Evolutionary conservation across 2,329 filamentous ascomycete species (phyloP).

Genomic region (Thermoascus crustaceus): DNA sequence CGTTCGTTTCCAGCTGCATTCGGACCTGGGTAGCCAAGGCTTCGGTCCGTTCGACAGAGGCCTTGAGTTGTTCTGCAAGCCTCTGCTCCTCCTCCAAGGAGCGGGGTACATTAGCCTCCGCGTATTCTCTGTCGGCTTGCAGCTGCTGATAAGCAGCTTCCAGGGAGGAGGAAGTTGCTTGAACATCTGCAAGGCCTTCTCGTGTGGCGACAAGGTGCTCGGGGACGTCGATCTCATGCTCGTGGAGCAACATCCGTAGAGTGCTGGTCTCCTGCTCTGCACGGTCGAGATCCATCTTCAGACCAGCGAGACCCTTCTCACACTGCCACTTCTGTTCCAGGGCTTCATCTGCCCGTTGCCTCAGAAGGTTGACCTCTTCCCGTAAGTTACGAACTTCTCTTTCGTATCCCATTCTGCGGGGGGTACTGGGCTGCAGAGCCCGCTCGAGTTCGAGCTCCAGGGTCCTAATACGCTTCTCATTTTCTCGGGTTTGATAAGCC

Average conservation of each 20-base stretch:
- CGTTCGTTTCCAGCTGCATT: slow-evolving; percentile 71
- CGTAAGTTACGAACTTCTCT: slow-evolving; percentile 71
- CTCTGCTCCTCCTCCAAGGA: slow-evolving; percentile 62
- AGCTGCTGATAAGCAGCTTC: slow-evolving; percentile 67
- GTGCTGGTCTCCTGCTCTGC: slow-evolving; percentile 86
- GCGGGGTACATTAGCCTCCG: slow-evolving; percentile 61
- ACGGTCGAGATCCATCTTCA: slow-evolving; percentile 95
- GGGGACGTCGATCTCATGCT: slow-evolving; percentile 72
- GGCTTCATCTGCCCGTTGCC: slow-evolving; percentile 83
- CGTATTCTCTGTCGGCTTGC: slow-evolving; percentile 57
- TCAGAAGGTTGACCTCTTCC: slow-evolving; percentile 74
- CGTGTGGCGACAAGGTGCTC: slow-evolving; percentile 45
- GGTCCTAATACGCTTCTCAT: slow-evolving; percentile 67
- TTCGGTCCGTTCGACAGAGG: slow-evolving; percentile 69
- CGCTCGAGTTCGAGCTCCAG: slow-evolving; percentile 72
- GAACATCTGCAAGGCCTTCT: slow-evolving; percentile 36
- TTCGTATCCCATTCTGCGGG: slow-evolving; percentile 71
- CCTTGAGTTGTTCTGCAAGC: slow-evolving; percentile 61
- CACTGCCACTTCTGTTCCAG: slow-evolving; percentile 94
- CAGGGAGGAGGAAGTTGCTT: slow-evolving; percentile 62
- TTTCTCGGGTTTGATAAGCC: slow-evolving; percentile 73
- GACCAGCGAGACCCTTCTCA: slow-evolving; percentile 75
- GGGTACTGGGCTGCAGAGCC: slow-evolving; percentile 56
- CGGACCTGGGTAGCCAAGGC: slow-evolving; percentile 71
- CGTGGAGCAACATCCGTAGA: slow-evolving; percentile 67